Evolutionary conservation across 2,329 filamentous ascomycete genomes (phyloP), one percentile per base, ranked within the genome.

Genomic region (Orbilia oligospora): DNA sequence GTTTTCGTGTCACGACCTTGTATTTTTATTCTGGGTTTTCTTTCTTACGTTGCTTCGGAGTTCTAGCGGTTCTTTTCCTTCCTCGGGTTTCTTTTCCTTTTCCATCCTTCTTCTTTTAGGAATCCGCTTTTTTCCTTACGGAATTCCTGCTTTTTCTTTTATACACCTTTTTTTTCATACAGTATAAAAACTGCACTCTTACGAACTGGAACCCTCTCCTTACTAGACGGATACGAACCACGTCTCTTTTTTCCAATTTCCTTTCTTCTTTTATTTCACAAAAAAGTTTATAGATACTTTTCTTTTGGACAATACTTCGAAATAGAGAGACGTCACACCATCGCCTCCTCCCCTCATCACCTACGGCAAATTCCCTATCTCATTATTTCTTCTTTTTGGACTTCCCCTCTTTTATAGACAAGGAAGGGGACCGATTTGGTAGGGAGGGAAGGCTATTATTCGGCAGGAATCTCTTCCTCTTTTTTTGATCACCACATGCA

Each of bases 221-320:
- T 61, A 27, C 36, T 61, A 61, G 56, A 51, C 56, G 56, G 56
- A 44, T 44, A 61, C 56, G 56, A 61, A n/a, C 53, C 27, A 14
- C 70, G 51, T 41, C 49, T 73, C 14, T 41, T 49, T 18, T 38
- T 24, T 38, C 12, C 22, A 22, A 30, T n/a, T 38, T 14, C 22
- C 18, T 41, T 24, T 55, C 36, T 22, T 41, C 22, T 27, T 56
- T 36, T 27, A 12, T 36, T 12, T 5, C 22, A 8, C 33, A 58
- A 20, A 70, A 73, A 73, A 67, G 61, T 65, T 73, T 67, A 73
- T 66, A 73, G 61, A 73, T 73, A 33, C 65, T n/a, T n/a, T 58
- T 58, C 53, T 14, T 41, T 58, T 58, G 9, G 44, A 51, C 9
- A 51, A 24, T 51, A 22, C 56, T 44, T 5, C 61, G 24, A 27